Conservation (phyloP, 345 rosid genomes). For the Eutrema yunnanense region DNA sequence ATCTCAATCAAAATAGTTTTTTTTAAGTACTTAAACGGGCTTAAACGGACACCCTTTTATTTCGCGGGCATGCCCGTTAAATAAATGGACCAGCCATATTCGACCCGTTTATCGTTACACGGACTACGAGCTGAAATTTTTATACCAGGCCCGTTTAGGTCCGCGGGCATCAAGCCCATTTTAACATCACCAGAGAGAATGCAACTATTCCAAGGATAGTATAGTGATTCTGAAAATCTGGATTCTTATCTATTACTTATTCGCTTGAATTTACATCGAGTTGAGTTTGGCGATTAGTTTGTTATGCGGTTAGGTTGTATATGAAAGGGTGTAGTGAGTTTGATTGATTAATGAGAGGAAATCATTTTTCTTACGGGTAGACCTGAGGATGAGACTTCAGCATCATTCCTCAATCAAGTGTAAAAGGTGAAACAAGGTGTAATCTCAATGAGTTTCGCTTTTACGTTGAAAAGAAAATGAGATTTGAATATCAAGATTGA, state of each 20-base stretch:
- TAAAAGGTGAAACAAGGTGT: slow-evolving; percentile 38
- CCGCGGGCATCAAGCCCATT: too few species aligned
- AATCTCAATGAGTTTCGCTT: not conserved
- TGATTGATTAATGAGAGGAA: not conserved
- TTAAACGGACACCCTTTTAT: too few species aligned
- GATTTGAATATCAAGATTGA: not conserved
- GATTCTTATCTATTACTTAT: not conserved
- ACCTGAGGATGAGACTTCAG: not conserved
- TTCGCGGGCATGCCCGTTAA: too few species aligned
- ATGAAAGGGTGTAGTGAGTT: not conserved
- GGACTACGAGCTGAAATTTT: too few species aligned
- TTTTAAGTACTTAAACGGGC: too few species aligned
- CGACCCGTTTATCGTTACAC: too few species aligned
- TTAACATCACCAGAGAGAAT: too few species aligned
- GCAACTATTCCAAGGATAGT: not conserved
- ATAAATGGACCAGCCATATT: too few species aligned
- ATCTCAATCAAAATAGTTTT: too few species aligned
- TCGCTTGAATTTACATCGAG: too few species aligned
- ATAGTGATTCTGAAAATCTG: not conserved
- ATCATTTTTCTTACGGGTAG: not conserved
- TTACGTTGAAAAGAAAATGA: not conserved
- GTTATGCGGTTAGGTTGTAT: not conserved
- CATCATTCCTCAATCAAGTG: not conserved
- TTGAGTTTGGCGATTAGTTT: too few species aligned
- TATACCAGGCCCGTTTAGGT: too few species aligned